Evolutionary conservation across 2,329 filamentous ascomycete species (phyloP).

Genomic region (Microcyclosporella mali): DNA sequence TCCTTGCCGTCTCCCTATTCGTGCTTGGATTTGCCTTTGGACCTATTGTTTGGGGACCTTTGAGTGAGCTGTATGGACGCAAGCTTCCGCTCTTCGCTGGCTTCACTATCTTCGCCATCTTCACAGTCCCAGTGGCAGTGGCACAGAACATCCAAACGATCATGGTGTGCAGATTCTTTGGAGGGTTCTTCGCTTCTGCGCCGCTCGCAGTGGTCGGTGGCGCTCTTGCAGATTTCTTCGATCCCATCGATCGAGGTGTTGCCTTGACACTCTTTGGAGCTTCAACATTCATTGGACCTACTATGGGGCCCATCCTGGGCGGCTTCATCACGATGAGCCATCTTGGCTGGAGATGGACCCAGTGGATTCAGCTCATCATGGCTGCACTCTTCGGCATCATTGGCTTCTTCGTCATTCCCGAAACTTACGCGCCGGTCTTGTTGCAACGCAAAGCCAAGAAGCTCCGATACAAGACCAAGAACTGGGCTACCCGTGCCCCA

Average conservation of each 20-base stretch:
- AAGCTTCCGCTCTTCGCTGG: conserved; percentile 33
- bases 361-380: conserved; percentile 34
- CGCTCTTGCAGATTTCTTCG: conserved; percentile 23
- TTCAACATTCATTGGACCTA: conserved; percentile 25
- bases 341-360: conserved; percentile 28
- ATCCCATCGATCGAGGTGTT: conserved; percentile 22
- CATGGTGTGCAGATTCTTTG: conserved; percentile 50
- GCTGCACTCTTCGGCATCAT: conserved; percentile 39
- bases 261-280: conserved; percentile 23
- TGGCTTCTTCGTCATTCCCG: conserved; percentile 43
- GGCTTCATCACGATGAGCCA: conserved; percentile 23
- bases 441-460: conserved; percentile 44
- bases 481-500: conserved; percentile 25
- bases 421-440: conserved; percentile 43
- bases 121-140: conserved; percentile 51
- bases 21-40: conserved; percentile 18
- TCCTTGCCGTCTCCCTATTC: conserved; percentile 20
- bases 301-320: conserved; percentile 22
- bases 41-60: conserved; percentile 12
- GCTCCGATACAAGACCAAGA: conserved; percentile 50
- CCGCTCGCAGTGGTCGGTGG: conserved; percentile 44
- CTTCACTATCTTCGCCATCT: conserved; percentile 44
- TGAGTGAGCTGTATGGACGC: conserved; percentile 52
- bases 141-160: conserved; percentile 51
- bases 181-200: conserved; percentile 48